Evolutionary conservation across 164 flowering plant species (phyloP).

Genomic region (Dillenia turbinata): DNA sequence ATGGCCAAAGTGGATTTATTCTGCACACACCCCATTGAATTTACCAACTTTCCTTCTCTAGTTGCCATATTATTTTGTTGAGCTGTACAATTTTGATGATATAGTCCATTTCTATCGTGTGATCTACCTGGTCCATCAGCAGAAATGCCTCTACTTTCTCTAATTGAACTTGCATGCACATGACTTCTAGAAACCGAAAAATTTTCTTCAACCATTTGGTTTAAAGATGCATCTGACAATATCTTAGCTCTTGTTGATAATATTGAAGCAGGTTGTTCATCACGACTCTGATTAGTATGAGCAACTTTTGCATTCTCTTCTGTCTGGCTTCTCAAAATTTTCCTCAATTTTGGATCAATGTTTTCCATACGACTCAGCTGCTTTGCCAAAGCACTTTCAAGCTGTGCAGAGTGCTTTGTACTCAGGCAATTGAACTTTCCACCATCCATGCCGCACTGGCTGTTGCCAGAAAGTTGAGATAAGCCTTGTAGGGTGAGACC

Average conservation of each 20-base stretch:
- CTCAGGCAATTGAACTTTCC: conserved; percentile 3
- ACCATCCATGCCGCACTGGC: conserved; percentile 7
- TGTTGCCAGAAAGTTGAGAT: conserved; percentile 5
- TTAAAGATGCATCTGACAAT: conserved; percentile 11
- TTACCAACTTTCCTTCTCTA: conserved; percentile 3
- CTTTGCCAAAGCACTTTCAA: conserved; percentile 12
- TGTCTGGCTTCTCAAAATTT: conserved; percentile 6
- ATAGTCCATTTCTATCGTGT: conserved; percentile 8
- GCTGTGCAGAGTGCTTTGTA: conserved; percentile 8
- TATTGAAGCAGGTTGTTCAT: conserved; percentile 1
- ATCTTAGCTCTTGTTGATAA: conserved; percentile 3
- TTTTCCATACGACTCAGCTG: conserved; percentile 7
- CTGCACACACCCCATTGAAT: neutral
- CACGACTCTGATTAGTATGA: neutral
- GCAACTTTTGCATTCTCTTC: conserved; percentile 4
- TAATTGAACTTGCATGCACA: conserved; percentile 7
- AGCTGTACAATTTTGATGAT: conserved; percentile 1
- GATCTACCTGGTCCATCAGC: neutral
- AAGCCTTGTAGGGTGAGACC: conserved; percentile 7
- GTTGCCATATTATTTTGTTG: neutral
- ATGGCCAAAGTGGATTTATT: conserved; percentile 12
- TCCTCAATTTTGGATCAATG: conserved; percentile 13
- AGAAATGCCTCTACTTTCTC: conserved; percentile 12
- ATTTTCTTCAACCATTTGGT: neutral
- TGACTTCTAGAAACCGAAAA: conserved; percentile 8